Evolutionary conservation across 257 asterid species (phyloP).

Genomic region (Solanum pinnatisectum): DNA sequence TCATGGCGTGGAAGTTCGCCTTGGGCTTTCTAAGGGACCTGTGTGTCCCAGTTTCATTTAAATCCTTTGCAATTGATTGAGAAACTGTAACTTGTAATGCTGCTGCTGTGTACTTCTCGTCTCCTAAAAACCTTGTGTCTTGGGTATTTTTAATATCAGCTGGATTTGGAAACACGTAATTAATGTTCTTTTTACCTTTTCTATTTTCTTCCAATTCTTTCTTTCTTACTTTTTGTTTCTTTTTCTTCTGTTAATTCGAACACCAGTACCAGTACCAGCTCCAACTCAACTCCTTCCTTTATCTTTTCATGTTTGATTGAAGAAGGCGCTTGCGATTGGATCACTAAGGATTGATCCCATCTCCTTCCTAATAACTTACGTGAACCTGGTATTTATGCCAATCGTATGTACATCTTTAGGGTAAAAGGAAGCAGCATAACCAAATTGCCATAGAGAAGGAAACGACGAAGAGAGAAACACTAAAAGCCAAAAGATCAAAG

Average conservation of each 20-base stretch:
- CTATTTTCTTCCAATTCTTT: neutral
- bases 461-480: neutral
- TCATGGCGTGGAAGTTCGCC: conserved; percentile 93
- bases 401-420: neutral
- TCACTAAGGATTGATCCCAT: neutral
- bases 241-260: neutral
- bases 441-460: neutral
- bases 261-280: neutral
- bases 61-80: conserved; percentile 1
- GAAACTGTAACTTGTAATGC: neutral
- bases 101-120: neutral
- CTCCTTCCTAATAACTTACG: neutral
- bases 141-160: neutral
- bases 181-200: neutral
- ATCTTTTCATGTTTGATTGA: neutral
- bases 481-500: neutral
- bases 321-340: neutral
- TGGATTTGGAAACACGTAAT: neutral
- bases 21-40: conserved; percentile 81
- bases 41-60: conserved; percentile 72
- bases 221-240: neutral
- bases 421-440: neutral
- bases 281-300: neutral
- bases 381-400: neutral
- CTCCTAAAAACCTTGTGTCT: neutral